Percentiles rank a stretch among this genome's conserved stretches.
phyloP scores from a whole-genome alignment of 495 filamentous ascomycete genomes.

The Astrocystis sublimbata region DNA sequence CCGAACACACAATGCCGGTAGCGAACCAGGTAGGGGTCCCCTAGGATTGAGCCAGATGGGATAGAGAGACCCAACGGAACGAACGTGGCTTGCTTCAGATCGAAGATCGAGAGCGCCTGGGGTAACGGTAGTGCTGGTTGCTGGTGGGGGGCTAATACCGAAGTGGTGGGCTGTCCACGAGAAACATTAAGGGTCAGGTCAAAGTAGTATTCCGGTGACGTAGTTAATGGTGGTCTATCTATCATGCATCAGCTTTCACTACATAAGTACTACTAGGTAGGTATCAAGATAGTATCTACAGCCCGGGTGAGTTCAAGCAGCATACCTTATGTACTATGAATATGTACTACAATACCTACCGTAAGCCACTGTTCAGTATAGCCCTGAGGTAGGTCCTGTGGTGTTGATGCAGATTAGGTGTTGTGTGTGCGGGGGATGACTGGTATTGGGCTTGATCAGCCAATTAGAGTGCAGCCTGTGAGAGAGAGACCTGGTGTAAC shows the following conservation, averaged over 20 bases:
- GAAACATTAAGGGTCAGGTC: background rate
- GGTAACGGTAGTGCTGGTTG: too few species aligned
- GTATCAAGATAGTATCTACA: background rate
- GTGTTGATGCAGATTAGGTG: slow-evolving; percentile 1
- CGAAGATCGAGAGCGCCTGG: too few species aligned
- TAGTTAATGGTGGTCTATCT: background rate
- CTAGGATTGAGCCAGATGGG: background rate
- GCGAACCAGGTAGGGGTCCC: background rate
- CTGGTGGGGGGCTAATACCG: background rate
- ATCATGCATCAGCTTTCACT: too few species aligned
- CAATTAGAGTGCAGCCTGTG: background rate
- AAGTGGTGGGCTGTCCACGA: background rate
- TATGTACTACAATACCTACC: background rate
- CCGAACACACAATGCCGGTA: background rate
- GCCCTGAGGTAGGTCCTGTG: too few species aligned
- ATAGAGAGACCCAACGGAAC: slow-evolving; percentile 2
- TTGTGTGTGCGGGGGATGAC: slow-evolving; percentile 7
- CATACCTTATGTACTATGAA: too few species aligned
- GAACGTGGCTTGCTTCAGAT: background rate
- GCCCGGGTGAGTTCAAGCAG: background rate
- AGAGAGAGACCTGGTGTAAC: background rate
- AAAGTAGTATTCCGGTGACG: background rate
- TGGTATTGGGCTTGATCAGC: background rate
- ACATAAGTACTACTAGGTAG: too few species aligned
- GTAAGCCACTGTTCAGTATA: background rate